Base-by-base conservation (phyloP, 108 stramenopile species). In the Conticribra guillardii region DNA sequence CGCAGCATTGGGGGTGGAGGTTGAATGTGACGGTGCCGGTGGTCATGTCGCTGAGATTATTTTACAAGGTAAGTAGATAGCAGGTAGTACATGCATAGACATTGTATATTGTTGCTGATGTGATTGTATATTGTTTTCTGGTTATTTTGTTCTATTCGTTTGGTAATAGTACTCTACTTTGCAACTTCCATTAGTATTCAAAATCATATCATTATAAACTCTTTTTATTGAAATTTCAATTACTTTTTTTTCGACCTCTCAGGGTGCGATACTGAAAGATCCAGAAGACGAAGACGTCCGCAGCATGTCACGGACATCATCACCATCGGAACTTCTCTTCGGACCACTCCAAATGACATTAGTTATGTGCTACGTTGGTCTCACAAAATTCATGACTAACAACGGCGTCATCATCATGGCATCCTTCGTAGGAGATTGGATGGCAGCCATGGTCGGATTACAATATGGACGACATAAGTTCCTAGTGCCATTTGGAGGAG, bases 221-320 rank as follows among this genome's bases (percentile, higher is more conserved):
- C n/a, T n/a, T n/a, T 54, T 28, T 21, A 8, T 52, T 49, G 57
- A 27, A 28, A 24, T 44, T 26, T 18, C 50, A n/a, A 23, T 37
- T 28, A 23, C 28, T 52, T 31, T 19, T 57, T 74, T 59, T 4
- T 26, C 2, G 27, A 51, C 4, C 8, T 17, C 15, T 33, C 7
- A 82, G 80, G 89, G 86, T 1, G 86, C 87, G 0, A 73, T 88
- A 55, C 31, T 88, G 24, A 64, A 83, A 66, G 84, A 90, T 71
- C 85, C 89, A 1, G 74, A 84, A 33, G 90, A 91, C 52, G 64
- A 77, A 33, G 87, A 89, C 56, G 90, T 91, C 5, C 86, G 76
- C 46, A 71, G 69, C 31, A 63, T 89, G 69, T 87, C 86, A 11
- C 52, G 87, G 8, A 77, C 86, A 22, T 82, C 83, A 27, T 86